phyloP scores from a whole-genome alignment of 2,329 filamentous ascomycete species.

The Fusarium proliferatum region DNA sequence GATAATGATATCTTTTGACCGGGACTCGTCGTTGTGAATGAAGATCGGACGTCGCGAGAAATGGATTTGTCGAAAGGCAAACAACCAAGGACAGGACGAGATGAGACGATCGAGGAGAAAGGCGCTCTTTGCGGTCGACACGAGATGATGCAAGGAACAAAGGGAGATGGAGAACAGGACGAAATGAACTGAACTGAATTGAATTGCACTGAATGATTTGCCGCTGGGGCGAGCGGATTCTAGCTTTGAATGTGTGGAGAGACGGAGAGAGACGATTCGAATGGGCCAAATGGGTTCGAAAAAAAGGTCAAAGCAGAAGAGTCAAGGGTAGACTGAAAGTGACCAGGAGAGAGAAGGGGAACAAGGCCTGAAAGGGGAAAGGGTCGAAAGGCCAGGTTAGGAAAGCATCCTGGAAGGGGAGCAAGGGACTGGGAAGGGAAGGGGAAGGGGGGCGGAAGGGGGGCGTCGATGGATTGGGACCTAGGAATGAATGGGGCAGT shows the following conservation, averaged over 20 bases:
- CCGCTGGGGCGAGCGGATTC: conserved; percentile 35
- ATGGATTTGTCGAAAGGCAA: conserved; percentile 25
- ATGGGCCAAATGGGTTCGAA: conserved; percentile 37
- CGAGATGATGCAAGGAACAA: conserved; percentile 30
- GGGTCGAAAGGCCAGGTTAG: conserved; percentile 33
- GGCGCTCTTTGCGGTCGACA: conserved; percentile 20
- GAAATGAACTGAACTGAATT: neutral
- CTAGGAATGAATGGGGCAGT: conserved; percentile 18
- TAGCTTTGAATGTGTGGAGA: conserved; percentile 34
- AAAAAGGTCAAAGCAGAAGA: conserved; percentile 42
- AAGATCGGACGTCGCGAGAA: conserved; percentile 32
- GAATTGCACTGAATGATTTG: conserved; percentile 24
- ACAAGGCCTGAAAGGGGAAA: conserved; percentile 40
- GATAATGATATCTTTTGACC: conserved; percentile 27
- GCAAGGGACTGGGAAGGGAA: conserved; percentile 18
- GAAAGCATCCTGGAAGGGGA: conserved; percentile 32
- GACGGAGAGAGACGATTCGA: conserved; percentile 28
- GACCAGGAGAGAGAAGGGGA: conserved; percentile 37
- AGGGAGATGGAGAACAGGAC: conserved; percentile 26
- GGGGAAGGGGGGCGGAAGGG: neutral
- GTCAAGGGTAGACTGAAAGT: conserved; percentile 21
- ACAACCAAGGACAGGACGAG: conserved; percentile 18
- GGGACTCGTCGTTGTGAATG: conserved; percentile 21
- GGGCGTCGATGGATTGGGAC: conserved; percentile 18
- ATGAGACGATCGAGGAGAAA: conserved; percentile 13